A percentile compares a stretch with the other conserved stretches of the same genome.
phyloP scores from a whole-genome alignment of 139 green algal species.

The Ulvella scutata region DNA sequence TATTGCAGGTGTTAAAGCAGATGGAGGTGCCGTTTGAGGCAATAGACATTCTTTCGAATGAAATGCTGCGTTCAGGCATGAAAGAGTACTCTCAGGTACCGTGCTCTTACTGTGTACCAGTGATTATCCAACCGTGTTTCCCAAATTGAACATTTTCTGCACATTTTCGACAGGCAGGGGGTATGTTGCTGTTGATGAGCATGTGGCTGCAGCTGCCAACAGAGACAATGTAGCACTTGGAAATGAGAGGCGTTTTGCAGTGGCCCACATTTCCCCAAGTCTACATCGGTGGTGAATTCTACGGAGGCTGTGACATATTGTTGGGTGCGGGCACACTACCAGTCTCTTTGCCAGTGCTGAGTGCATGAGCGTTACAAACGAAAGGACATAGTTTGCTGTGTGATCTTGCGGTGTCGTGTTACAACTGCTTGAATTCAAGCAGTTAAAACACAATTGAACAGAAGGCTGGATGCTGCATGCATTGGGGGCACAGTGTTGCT shows the following conservation, averaged over 20 bases:
- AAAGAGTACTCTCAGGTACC: constrained; percentile 55
- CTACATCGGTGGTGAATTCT: constrained; percentile 90
- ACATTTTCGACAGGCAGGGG: too few relatives aligned
- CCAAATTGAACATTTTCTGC: too few relatives aligned
- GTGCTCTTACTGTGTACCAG: background rate
- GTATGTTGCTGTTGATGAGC: too few relatives aligned
- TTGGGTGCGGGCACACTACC: constrained; percentile 35
- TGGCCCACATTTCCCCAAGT: constrained; percentile 41
- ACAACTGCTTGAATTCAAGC: background rate
- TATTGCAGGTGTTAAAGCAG: constrained; percentile 60
- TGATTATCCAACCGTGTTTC: too few relatives aligned
- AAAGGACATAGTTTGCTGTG: background rate
- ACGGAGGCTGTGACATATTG: constrained; percentile 94
- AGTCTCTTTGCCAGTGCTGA: constrained; percentile 4
- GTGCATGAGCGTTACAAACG: background rate
- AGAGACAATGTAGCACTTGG: background rate
- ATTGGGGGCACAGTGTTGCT: background rate
- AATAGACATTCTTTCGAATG: constrained; percentile 91
- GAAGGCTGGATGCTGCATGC: background rate
- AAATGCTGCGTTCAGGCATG: constrained; percentile 67
- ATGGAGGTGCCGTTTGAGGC: constrained; percentile 49
- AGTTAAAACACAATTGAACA: background rate
- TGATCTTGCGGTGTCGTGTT: background rate
- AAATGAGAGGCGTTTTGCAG: background rate
- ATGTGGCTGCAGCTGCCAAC: too few relatives aligned